Evolutionary conservation across 805 yeast genomes (phyloP), one percentile per base, ranked within the genome.

Genomic region (Candida sphagnicola): DNA sequence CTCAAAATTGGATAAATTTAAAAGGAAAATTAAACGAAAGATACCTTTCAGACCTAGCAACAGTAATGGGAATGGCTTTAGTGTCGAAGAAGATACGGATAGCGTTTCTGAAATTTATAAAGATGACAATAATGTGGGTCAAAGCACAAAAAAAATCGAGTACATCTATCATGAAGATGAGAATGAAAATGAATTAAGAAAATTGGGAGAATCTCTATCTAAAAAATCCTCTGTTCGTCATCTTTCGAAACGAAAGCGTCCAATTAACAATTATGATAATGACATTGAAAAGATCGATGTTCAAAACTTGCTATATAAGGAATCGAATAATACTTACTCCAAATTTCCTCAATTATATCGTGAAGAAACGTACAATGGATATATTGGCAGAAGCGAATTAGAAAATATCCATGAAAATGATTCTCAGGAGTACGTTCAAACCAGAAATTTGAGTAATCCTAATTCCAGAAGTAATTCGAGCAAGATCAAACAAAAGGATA

Each of bases 191-290:
- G 68, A 61, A 44, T 53, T 68, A 28, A 46, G 65, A 25, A 56
- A 51, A 33, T 49, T 68, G 34, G 71, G 74, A 2, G 63, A 60
- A 37, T 53, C 63, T 21, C 49, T 68, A 34, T 54, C 70, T 1
- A 50, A 56, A 33, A 62, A 59, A 24, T 41, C 59, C 4, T 57
- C 71, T 3, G 66, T 62, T 3, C 52, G 70, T 26, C 57, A 47
- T 30, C 38, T 53, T 18, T 47, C 48, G 21, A 31, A 40, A 25
- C 46, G 35, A 16, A 35, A 34, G n/a, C 21, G 45, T 18, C 28
- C 35, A 11, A 16, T 40, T 18, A 6, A 21, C 10, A 13, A 16
- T 19, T 28, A 40, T 29, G 45, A 34, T 18, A 28, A n/a, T 4
- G 16, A 40, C 28, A 35, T 41, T 8, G 48, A 45, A 10, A 50